A percentile compares a stretch with the other conserved stretches of the same genome.
These are phyloP conservation scores for Penicillium digitatum DNA, from an alignment of 2,329 filamentous ascomycete genomes.

Conservation along the genomic window DNA sequence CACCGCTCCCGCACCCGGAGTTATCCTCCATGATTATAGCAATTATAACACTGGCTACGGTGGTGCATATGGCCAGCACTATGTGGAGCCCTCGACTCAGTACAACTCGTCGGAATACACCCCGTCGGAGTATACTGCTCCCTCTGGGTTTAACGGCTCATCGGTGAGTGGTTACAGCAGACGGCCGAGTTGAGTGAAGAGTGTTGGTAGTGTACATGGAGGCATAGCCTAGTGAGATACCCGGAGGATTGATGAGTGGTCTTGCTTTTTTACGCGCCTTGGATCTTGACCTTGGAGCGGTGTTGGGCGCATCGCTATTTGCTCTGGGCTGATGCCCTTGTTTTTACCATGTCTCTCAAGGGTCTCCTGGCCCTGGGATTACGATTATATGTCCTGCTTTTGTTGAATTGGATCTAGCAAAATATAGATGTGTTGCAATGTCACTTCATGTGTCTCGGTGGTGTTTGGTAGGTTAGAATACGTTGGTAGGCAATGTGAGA, in stretches of 20 bases:
- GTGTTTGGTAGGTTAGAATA: not conserved
- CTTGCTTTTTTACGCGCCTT: conserved; percentile 22
- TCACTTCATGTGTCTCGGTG: not conserved
- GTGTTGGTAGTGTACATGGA: not conserved
- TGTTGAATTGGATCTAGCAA: conserved; percentile 1
- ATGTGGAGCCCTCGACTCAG: conserved; percentile 9
- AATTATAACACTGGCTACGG: conserved; percentile 41
- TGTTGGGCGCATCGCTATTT: conserved; percentile 32
- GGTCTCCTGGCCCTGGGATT: not conserved
- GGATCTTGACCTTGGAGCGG: conserved; percentile 31
- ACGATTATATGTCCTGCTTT: conserved; percentile 13
- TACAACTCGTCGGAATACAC: conserved; percentile 10
- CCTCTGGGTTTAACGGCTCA: conserved; percentile 13
- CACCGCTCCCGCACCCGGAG: conserved; percentile 30
- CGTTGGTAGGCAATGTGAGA: not conserved
- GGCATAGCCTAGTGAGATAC: conserved; percentile 14
- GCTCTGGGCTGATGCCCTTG: conserved; percentile 5
- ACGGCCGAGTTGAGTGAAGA: conserved; percentile 3
- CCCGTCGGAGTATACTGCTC: conserved; percentile 11
- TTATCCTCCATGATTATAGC: conserved; percentile 39
- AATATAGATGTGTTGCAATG: conserved; percentile 2
- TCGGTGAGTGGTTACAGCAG: conserved; percentile 22
- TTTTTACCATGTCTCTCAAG: conserved; percentile 9
- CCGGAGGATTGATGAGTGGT: conserved; percentile 15
- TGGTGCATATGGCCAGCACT: conserved; percentile 39